A percentile compares a stretch with the other conserved stretches of the same genome.
These are phyloP conservation scores for Penicillium sp. DNA, from an alignment of 2,329 filamentous ascomycete genomes.

Conservation along the genomic window DNA sequence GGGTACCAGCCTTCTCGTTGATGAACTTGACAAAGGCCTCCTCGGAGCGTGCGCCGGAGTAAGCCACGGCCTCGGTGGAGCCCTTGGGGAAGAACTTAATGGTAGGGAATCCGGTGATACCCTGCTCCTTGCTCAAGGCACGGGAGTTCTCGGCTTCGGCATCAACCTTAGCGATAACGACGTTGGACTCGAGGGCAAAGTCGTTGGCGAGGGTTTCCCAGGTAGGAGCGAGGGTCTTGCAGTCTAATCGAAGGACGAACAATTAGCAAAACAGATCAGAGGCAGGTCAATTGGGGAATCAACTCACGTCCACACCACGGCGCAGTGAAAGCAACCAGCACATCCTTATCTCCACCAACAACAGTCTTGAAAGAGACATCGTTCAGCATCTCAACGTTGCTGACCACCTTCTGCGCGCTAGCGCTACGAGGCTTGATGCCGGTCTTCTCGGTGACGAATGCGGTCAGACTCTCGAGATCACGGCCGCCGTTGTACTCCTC, in stretches of 20 bases:
- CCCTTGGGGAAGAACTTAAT: constrained; percentile 97
- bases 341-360: constrained; percentile 82
- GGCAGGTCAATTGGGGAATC: background rate
- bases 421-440: constrained; percentile 71
- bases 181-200: constrained; percentile 73
- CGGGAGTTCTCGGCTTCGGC: constrained; percentile 87
- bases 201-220: constrained; percentile 86
- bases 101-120: constrained; percentile 84
- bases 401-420: constrained; percentile 61
- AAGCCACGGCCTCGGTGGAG: constrained; percentile 68
- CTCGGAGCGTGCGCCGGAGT: constrained; percentile 75
- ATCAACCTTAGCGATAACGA: constrained; percentile 93
- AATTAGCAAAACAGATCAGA: constrained; percentile 9
- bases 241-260: constrained; percentile 62
- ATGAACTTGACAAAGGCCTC: constrained; percentile 74
- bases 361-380: constrained; percentile 74
- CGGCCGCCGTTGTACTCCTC: constrained; percentile 82
- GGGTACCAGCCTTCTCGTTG: constrained; percentile 85
- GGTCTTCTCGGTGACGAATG: constrained; percentile 84
- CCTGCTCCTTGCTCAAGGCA: constrained; percentile 70
- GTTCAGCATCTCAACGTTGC: constrained; percentile 74
- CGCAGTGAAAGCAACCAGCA: constrained; percentile 93
- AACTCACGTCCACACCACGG: constrained; percentile 97
- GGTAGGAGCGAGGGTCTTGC: constrained; percentile 86
- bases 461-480: constrained; percentile 78